Evolutionary conservation across 176 grass and related monocot genomes (phyloP).

Genomic region (Triticum timopheevii): DNA sequence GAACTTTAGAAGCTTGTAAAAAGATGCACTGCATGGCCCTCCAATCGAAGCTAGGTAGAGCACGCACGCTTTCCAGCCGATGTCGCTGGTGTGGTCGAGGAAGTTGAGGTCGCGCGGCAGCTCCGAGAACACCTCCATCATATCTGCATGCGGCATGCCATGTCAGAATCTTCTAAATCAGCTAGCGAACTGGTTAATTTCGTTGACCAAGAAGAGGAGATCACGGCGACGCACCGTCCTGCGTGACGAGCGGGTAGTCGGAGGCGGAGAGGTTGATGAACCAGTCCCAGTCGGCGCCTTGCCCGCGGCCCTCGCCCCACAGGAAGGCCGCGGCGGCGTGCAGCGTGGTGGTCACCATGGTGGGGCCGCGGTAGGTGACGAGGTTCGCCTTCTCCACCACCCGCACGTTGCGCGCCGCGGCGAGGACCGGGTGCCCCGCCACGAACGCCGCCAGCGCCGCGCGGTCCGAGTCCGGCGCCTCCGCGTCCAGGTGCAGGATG

Average conservation of each 20-base stretch:
- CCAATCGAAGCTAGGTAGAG: not conserved
- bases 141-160: constrained; percentile 32
- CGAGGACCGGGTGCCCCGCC: constrained; percentile 47
- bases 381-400: constrained; percentile 78
- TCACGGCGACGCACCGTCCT: constrained; percentile 54
- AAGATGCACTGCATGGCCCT: not conserved
- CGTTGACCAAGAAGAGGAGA: not conserved
- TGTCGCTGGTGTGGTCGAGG: constrained; percentile 84
- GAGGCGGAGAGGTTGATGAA: constrained; percentile 89
- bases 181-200: too few species aligned
- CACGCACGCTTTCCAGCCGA: constrained; percentile 81
- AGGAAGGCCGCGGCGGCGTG: constrained; percentile 67
- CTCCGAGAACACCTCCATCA: constrained; percentile 78
- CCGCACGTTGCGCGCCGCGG: constrained; percentile 45
- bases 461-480: constrained; percentile 57
- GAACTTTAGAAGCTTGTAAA: not conserved
- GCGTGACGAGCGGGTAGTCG: constrained; percentile 80
- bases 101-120: constrained; percentile 92
- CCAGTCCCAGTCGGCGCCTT: constrained; percentile 67
- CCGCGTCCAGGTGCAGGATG: constrained; percentile 81
- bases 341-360: constrained; percentile 90
- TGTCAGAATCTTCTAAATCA: not conserved
- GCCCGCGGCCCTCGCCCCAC: constrained; percentile 17
- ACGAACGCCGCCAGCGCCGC: constrained; percentile 44
- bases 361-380: constrained; percentile 81